These are phyloP conservation scores for Syzygium oleosum DNA, from an alignment of 345 rosid genomes.

Conservation along the genomic window DNA sequence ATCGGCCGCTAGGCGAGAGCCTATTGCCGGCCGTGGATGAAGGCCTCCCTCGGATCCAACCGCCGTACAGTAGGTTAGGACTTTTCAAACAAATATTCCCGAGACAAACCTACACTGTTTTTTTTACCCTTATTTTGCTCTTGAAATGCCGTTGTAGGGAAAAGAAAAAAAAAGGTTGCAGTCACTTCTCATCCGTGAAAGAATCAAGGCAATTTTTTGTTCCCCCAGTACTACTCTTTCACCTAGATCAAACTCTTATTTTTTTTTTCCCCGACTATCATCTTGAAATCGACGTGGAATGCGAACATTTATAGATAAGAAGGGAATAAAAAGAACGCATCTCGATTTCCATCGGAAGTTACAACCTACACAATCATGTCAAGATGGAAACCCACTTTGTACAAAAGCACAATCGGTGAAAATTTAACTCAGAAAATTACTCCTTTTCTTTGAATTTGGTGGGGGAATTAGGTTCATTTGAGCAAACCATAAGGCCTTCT, in stretches of 20 bases:
- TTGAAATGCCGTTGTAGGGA: not conserved
- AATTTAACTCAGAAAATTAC: not conserved
- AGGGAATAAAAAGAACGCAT: not conserved
- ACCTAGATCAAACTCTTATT: not conserved
- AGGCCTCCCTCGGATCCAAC: not conserved
- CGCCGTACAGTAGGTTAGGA: not conserved
- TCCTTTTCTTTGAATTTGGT: not conserved
- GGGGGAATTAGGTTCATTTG: not conserved
- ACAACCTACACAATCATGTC: not conserved
- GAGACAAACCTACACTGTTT: not conserved
- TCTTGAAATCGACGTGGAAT: not conserved
- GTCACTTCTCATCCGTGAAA: not conserved
- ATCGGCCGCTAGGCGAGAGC: not conserved
- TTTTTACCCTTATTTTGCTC: not conserved
- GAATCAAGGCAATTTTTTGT: not conserved
- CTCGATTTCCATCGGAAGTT: not conserved
- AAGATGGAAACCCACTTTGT: not conserved
- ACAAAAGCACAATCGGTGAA: not conserved
- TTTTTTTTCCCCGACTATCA: not conserved
- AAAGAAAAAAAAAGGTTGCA: not conserved
- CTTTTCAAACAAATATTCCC: not conserved
- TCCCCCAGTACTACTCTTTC: not conserved
- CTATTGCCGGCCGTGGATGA: accelerated
- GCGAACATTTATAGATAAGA: not conserved
- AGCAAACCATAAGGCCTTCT: no score